These are phyloP conservation scores for Sporodiniella umbellata DNA, from an alignment of 371 early-diverging fungal species.

Conservation along the genomic window DNA sequence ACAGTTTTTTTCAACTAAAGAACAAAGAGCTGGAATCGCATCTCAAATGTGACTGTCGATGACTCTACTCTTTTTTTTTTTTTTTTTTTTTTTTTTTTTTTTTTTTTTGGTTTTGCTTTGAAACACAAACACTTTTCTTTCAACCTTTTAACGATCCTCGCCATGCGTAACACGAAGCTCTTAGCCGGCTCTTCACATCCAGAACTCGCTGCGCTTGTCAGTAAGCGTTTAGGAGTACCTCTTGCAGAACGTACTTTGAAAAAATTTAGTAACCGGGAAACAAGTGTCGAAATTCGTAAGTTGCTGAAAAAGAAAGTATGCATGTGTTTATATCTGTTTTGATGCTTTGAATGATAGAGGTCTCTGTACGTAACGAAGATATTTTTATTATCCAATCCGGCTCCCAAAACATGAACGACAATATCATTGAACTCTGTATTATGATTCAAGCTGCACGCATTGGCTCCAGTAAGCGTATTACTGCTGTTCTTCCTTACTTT, in stretches of 20 bases:
- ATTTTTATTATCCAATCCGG: constrained; percentile 97
- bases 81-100: neutral
- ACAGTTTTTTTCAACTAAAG: neutral
- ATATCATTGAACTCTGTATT: constrained; percentile 94
- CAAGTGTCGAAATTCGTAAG: constrained; percentile 59
- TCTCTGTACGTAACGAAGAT: constrained; percentile 93
- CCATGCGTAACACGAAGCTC: constrained; percentile 86
- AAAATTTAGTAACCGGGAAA: constrained; percentile 78
- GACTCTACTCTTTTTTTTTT: constrained; percentile 3
- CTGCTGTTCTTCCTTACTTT: constrained; percentile 92
- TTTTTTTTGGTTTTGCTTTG: neutral
- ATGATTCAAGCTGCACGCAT: constrained; percentile 94
- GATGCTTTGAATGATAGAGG: constrained; percentile 50
- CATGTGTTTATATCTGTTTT: neutral
- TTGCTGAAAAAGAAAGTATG: neutral
- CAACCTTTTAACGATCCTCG: neutral
- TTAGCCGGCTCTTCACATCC: constrained; percentile 95
- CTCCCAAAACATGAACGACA: constrained; percentile 86
- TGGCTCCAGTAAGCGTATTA: constrained; percentile 86
- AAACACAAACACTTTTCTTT: too few relatives aligned
- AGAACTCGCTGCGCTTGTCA: constrained; percentile 79
- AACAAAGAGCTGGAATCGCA: neutral
- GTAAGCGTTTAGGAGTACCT: constrained; percentile 77
- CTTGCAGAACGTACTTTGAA: constrained; percentile 71
- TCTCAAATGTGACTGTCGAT: constrained; percentile 1